Evolutionary conservation across 208 protist species (phyloP), one percentile per base, ranked within the genome.

Genomic region (Chromosphaera perkinsii): DNA sequence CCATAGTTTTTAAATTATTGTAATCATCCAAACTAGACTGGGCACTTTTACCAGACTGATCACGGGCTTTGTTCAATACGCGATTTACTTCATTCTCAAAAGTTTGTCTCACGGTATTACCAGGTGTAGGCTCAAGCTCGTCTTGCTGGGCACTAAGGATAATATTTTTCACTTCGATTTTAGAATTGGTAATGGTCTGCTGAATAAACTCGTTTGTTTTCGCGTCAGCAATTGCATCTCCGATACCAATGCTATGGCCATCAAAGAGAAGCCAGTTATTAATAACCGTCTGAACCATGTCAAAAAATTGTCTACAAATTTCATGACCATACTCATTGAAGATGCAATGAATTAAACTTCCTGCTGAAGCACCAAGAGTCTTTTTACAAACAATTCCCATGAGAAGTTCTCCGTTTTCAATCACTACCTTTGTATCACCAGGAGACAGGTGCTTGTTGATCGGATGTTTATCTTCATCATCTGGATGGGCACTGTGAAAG

Each of bases 71-170:
- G 75, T 90, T 86, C 2, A 92, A 62, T 3, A 56, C 33, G 10
- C 71, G 79, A 84, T 98, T 99, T 47, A 99, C 93, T 54, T 94
- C 79, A 26, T 87, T 85, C 87, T 99, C 97, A 67, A 99, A 99
- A 51, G 95, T 95, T 79, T 99, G 88, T 27, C 92, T 58, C 17
- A 97, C 70, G 22, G 67, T 80, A 39, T 65, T 57, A 59, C 93
- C 94, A 14, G 96, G 92, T 79, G 92, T 86, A 22, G 81, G 72
- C 59, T 95, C 85, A 14, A 99, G 82, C 69, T 92, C 82, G 54
- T 90, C 90, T 33, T 90, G 76, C 69, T 93, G 88, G n/a, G 91
- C 89, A 17, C 89, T 72, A 17, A 87, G 74, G 59, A 96, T 87
- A 40, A 96, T 86, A 36, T 90, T 78, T 55, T 89, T 76, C 1